Evolutionary conservation across 2,329 filamentous ascomycete species (phyloP).

Genomic region (Talaromyces sp.): DNA sequence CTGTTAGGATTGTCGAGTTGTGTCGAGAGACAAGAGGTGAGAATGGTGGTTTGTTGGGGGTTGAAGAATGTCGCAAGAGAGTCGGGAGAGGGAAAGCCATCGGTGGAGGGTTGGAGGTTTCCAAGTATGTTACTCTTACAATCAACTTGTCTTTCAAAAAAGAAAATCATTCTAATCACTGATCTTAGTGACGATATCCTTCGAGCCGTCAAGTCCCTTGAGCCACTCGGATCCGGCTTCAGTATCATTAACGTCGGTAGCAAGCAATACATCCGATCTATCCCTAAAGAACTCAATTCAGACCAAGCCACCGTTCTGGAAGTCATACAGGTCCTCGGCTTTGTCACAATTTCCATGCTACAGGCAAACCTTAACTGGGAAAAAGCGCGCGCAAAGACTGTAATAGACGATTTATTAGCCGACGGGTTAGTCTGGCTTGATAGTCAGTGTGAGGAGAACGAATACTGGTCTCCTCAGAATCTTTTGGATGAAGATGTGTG

Average conservation of each 20-base stretch:
- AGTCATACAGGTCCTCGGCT: constrained; percentile 82
- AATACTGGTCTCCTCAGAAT: constrained; percentile 70
- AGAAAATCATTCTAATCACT: background rate
- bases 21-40: constrained; percentile 80
- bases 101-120: constrained; percentile 69
- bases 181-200: constrained; percentile 73
- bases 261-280: constrained; percentile 80
- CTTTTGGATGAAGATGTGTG: constrained; percentile 39
- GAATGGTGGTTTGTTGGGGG: constrained; percentile 86
- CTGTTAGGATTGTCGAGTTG: constrained; percentile 89
- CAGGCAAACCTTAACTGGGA: constrained; percentile 84
- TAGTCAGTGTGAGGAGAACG: constrained; percentile 74
- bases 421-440: constrained; percentile 95
- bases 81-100: constrained; percentile 69
- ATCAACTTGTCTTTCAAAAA: background rate
- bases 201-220: constrained; percentile 78
- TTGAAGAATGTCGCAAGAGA: constrained; percentile 71
- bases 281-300: constrained; percentile 90
- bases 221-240: constrained; percentile 83
- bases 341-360: constrained; percentile 84
- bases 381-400: constrained; percentile 74
- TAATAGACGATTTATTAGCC: constrained; percentile 80
- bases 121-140: constrained; percentile 54
- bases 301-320: constrained; percentile 92
- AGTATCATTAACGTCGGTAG: constrained; percentile 76